Conservation (phyloP, 352 stramenopile species). For the Peronospora destructor region DNA sequence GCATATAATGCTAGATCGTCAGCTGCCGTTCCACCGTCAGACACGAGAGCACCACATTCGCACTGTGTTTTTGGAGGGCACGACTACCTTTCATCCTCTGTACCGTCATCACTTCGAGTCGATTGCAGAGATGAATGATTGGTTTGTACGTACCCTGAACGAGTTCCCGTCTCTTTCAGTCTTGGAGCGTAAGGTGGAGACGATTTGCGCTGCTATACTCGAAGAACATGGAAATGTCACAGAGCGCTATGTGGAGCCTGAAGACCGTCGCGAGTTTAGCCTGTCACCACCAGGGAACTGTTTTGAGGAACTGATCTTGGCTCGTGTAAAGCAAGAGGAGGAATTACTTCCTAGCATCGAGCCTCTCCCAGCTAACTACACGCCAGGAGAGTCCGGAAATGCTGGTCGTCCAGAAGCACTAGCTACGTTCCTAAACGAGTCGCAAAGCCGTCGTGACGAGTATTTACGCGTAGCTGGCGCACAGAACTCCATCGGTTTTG, state of each 20-base stretch:
- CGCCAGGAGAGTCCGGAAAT: constrained; percentile 1
- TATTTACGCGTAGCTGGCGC: constrained; percentile 35
- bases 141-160: constrained; percentile 56
- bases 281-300: constrained; percentile 52
- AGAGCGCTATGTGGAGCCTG: constrained; percentile 45
- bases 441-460: constrained; percentile 35
- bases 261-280: constrained; percentile 59
- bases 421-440: constrained; percentile 26
- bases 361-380: constrained; percentile 1
- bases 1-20: constrained; percentile 57
- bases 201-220: constrained; percentile 43
- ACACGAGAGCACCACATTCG: constrained; percentile 68
- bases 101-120: constrained; percentile 63
- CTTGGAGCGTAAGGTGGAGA: constrained; percentile 68
- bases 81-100: constrained; percentile 39
- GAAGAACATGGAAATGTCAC: constrained; percentile 4
- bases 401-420: constrained; percentile 18
- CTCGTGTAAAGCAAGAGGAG: constrained; percentile 32
- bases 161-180: constrained; percentile 70
- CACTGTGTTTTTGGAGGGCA: constrained; percentile 63
- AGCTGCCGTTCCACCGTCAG: constrained; percentile 65
- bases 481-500: constrained; percentile 20
- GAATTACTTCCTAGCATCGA: constrained; percentile 26
- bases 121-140: constrained; percentile 36
- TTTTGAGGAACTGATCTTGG: constrained; percentile 40